Conservation (phyloP, 257 asterid genomes). For the Solanum medicagineum region DNA sequence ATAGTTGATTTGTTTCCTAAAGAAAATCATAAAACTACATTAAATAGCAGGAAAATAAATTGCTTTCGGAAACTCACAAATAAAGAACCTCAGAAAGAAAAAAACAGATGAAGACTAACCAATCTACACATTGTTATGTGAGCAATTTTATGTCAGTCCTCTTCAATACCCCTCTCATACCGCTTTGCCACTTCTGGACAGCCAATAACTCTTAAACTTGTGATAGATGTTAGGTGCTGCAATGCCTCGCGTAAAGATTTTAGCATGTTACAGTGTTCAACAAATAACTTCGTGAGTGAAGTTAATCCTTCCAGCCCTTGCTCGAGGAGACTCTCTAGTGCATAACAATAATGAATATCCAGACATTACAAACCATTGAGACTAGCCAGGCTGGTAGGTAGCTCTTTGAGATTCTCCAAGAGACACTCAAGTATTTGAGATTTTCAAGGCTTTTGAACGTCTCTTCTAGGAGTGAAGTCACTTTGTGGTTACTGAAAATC, state of each 20-base stretch:
- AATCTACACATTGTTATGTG: background rate
- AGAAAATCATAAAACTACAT: background rate
- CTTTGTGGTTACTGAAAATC: background rate
- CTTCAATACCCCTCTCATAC: conserved; percentile 12
- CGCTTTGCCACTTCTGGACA: conserved; percentile 6
- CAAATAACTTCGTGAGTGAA: background rate
- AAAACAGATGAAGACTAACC: background rate
- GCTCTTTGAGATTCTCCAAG: background rate
- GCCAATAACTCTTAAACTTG: background rate
- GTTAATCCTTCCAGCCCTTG: background rate
- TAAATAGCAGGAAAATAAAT: background rate
- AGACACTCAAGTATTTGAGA: background rate
- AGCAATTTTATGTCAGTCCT: conserved; percentile 15
- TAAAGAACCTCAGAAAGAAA: background rate
- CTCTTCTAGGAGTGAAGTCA: background rate
- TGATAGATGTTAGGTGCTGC: background rate
- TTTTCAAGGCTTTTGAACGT: background rate
- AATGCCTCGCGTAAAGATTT: background rate
- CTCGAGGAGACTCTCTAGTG: background rate
- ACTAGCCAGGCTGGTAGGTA: background rate
- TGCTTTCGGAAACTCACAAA: background rate
- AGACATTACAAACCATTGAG: background rate
- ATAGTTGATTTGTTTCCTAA: background rate
- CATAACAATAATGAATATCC: background rate
- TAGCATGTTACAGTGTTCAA: background rate